phyloP scores from a whole-genome alignment of 441 rosid genomes.

The Syzygium malaccense region DNA sequence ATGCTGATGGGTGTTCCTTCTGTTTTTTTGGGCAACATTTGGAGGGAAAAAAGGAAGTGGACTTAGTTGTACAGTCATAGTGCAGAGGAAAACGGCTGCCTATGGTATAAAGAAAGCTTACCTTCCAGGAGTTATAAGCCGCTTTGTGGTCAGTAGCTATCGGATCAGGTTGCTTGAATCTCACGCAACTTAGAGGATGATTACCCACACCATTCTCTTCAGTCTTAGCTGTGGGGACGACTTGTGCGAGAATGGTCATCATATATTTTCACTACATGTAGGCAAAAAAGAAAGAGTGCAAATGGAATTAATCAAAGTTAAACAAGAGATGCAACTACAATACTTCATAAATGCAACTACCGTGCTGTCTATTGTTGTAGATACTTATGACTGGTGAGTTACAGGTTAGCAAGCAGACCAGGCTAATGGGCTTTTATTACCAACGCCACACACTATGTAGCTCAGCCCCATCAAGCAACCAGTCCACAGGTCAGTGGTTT shows the following conservation, averaged over 20 bases:
- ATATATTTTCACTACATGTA: background rate
- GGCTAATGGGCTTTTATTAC: background rate
- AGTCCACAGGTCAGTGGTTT: background rate
- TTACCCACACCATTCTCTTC: background rate
- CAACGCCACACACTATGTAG: background rate
- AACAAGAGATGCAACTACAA: background rate
- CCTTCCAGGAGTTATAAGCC: slow-evolving; percentile 38
- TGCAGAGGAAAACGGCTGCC: background rate
- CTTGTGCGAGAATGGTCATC: background rate
- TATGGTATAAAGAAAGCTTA: slow-evolving; percentile 3
- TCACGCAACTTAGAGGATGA: background rate
- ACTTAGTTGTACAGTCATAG: background rate
- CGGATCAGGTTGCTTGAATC: background rate
- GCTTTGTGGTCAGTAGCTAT: background rate
- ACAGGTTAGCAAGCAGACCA: background rate
- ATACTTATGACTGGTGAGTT: background rate
- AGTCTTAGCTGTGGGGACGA: background rate
- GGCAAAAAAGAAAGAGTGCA: background rate
- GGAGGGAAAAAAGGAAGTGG: background rate
- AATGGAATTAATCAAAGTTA: background rate
- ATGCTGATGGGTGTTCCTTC: slow-evolving; percentile 36
- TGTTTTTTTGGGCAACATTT: background rate
- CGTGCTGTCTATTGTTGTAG: background rate
- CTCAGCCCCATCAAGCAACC: background rate
- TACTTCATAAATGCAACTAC: background rate